Conservation (phyloP, 1,284 basidiomycete genomes). For the Caloboletus firmus region DNA sequence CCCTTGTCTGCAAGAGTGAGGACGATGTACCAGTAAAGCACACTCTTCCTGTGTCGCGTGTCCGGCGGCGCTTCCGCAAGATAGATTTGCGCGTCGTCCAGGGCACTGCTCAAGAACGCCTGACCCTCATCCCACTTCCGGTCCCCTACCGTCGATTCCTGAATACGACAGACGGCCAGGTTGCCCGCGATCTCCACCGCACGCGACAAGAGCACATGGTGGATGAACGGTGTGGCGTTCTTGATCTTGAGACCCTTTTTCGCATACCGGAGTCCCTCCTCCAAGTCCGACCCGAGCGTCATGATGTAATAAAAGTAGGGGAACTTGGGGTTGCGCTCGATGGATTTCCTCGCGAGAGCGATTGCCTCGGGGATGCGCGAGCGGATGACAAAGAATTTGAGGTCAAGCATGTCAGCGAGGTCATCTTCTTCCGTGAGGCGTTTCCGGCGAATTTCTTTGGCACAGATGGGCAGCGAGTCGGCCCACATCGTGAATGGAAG, state of each 20-base stretch:
- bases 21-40: conserved; percentile 58
- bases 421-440: conserved; percentile 43
- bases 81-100: conserved; percentile 59
- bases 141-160: conserved; percentile 43
- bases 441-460: conserved; percentile 48
- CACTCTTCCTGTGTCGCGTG: conserved; percentile 54
- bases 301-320: conserved; percentile 61
- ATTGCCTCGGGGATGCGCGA: conserved; percentile 46
- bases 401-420: conserved; percentile 58
- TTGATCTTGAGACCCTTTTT: conserved; percentile 60
- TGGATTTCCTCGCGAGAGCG: conserved; percentile 42
- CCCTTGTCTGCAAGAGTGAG: conserved; percentile 51
- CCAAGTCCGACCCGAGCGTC: conserved; percentile 41
- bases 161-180: conserved; percentile 49
- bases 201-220: conserved; percentile 54
- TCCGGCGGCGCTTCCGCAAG: conserved; percentile 58
- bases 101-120: conserved; percentile 53
- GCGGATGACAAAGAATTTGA: conserved; percentile 54
- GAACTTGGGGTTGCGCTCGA: conserved; percentile 52
- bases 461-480: conserved; percentile 56
- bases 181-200: conserved; percentile 58
- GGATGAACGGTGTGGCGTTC: conserved; percentile 46
- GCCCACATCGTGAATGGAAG: conserved; percentile 58
- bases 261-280: conserved; percentile 39
- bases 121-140: conserved; percentile 56